Conservation (phyloP, 306 rosid species). For the Trifolium subterraneum region DNA sequence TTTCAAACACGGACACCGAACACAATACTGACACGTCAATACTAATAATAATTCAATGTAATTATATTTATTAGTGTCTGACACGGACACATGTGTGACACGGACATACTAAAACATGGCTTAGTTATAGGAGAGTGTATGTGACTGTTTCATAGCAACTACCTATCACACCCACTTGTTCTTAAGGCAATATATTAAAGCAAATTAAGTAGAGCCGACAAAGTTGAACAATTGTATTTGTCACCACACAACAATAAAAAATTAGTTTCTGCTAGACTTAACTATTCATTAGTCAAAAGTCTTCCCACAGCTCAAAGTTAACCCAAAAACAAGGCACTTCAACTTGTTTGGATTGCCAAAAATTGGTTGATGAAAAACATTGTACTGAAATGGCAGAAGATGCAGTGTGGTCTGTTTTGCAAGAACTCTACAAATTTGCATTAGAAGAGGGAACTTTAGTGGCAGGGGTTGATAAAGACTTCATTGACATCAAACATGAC, state of each 20-base stretch:
- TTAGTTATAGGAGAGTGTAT: too few species aligned
- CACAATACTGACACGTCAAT: too few species aligned
- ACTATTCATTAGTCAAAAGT: not conserved
- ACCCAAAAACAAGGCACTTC: not conserved
- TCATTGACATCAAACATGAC: conserved; percentile 18
- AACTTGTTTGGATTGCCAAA: not conserved
- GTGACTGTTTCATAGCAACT: not conserved
- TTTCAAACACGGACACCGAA: too few species aligned
- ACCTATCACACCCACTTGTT: not conserved
- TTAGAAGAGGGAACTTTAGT: not conserved
- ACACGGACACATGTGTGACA: too few species aligned
- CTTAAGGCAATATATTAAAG: not conserved
- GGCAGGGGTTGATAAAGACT: not conserved
- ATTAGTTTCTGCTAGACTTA: not conserved
- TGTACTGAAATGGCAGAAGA: conserved; percentile 16
- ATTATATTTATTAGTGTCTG: too few species aligned
- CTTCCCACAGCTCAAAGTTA: not conserved
- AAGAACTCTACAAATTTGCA: not conserved
- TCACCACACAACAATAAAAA: not conserved
- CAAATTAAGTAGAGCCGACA: not conserved
- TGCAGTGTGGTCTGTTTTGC: not conserved
- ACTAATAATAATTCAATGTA: too few species aligned
- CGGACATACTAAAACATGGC: too few species aligned
- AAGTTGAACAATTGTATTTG: not conserved
- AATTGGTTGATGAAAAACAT: not conserved